These are phyloP conservation scores for Biscogniauxia sp. DNA, from an alignment of 2,329 filamentous ascomycete genomes.

Conservation along the genomic window DNA sequence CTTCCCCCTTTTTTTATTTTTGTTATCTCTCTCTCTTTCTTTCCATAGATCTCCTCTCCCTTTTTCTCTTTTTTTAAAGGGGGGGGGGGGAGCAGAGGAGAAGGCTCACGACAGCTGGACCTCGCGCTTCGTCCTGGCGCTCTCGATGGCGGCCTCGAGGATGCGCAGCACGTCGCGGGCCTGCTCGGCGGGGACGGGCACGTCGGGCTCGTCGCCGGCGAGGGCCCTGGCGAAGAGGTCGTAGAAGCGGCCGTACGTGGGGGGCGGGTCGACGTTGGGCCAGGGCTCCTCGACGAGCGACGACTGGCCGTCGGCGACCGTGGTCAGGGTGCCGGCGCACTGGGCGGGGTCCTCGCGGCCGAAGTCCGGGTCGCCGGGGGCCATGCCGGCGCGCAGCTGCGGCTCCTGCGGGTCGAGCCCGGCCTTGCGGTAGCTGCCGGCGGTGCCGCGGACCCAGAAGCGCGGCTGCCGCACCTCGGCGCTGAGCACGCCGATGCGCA, in stretches of 20 bases:
- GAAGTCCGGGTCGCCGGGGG: conserved; percentile 60
- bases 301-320: conserved; percentile 48
- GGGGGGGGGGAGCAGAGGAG: no score
- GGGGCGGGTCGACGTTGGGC: conserved; percentile 58
- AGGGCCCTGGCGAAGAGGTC: conserved; percentile 48
- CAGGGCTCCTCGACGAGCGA: conserved; percentile 46
- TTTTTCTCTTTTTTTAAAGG: neutral
- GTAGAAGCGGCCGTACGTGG: conserved; percentile 70
- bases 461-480: conserved; percentile 67
- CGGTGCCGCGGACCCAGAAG: conserved; percentile 74
- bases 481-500: conserved; percentile 67
- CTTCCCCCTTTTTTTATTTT: no score
- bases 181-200: conserved; percentile 53
- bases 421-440: conserved; percentile 72
- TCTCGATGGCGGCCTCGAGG: conserved; percentile 51
- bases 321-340: conserved; percentile 57
- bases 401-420: conserved; percentile 73
- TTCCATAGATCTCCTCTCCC: no score
- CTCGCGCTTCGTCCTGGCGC: conserved; percentile 46
- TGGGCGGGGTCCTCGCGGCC: conserved; percentile 57
- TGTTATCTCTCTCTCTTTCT: no score
- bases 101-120: conserved; percentile 36
- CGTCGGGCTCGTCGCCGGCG: conserved; percentile 46
- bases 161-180: conserved; percentile 53
- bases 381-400: conserved; percentile 64